phyloP scores from a whole-genome alignment of 768 basidiomycete genomes.

The Podaxis mareebaensis region DNA sequence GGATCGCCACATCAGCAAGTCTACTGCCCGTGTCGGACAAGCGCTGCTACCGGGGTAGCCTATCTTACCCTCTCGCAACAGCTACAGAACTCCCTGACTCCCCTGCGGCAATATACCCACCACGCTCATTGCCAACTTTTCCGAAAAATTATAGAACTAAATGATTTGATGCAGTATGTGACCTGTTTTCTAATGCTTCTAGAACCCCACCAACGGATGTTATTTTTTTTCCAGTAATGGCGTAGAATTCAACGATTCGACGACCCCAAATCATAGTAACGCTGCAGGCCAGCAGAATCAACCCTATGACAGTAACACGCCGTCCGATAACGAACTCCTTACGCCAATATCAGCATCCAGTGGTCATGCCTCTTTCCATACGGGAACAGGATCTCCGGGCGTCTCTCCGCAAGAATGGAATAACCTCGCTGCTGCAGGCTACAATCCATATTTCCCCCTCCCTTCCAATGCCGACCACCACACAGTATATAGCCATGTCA shows the following conservation, averaged over 20 bases:
- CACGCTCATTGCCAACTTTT: constrained; percentile 59
- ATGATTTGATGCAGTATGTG: constrained; percentile 67
- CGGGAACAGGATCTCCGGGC: constrained; percentile 39
- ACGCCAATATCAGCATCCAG: constrained; percentile 53
- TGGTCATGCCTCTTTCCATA: constrained; percentile 47
- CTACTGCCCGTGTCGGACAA: constrained; percentile 65
- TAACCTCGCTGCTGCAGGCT: constrained; percentile 52
- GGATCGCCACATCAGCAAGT: constrained; percentile 33
- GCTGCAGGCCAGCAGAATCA: constrained; percentile 27
- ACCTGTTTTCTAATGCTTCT: constrained; percentile 13
- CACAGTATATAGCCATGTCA: constrained; percentile 57
- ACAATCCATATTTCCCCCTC: constrained; percentile 72
- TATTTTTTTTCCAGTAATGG: constrained; percentile 35
- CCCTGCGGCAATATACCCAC: constrained; percentile 62
- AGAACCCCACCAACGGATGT: constrained; percentile 8
- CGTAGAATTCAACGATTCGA: constrained; percentile 49
- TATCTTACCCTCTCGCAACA: constrained; percentile 65
- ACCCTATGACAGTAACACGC: constrained; percentile 57
- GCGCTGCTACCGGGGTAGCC: constrained; percentile 56
- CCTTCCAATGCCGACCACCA: constrained; percentile 46
- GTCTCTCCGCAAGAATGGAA: constrained; percentile 66
- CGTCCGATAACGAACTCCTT: constrained; percentile 65
- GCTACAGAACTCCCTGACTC: constrained; percentile 54
- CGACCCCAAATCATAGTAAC: constrained; percentile 15
- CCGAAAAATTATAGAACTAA: constrained; percentile 60